Conservation (phyloP, 1,284 basidiomycete genomes). For the Bondarzewia mesenterica region DNA sequence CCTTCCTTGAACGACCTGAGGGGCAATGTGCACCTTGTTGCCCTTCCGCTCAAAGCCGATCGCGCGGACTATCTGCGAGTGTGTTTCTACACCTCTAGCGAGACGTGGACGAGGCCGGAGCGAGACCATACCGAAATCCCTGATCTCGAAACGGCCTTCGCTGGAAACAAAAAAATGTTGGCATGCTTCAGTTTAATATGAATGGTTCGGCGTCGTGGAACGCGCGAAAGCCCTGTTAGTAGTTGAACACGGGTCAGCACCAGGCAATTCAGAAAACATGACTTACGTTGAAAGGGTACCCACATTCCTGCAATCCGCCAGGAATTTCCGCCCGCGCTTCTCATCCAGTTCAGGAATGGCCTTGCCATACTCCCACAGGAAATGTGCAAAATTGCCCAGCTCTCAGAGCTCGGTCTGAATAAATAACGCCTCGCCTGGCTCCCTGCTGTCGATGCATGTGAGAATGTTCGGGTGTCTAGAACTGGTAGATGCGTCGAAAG, state of each 20-base stretch:
- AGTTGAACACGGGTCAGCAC: neutral
- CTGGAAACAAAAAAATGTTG: constrained; percentile 91
- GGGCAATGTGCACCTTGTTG: constrained; percentile 97
- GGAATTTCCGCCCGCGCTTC: constrained; percentile 93
- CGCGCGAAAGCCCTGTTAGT: constrained; percentile 71
- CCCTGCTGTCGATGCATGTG: constrained; percentile 94
- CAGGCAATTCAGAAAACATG: neutral
- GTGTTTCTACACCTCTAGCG: constrained; percentile 8
- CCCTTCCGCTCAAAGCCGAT: constrained; percentile 89
- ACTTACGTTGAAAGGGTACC: constrained; percentile 28
- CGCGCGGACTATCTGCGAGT: constrained; percentile 18
- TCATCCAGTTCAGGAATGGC: constrained; percentile 85
- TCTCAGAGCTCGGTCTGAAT: constrained; percentile 96
- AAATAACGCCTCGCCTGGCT: constrained; percentile 84
- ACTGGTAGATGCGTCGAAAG: constrained; percentile 18
- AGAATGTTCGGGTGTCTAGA: constrained; percentile 70
- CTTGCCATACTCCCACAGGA: constrained; percentile 90
- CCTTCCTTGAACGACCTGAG: constrained; percentile 87
- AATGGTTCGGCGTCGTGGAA: constrained; percentile 87
- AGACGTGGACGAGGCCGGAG: constrained; percentile 61
- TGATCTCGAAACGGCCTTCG: constrained; percentile 91
- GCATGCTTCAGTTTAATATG: constrained; percentile 98
- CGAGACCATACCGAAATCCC: constrained; percentile 97
- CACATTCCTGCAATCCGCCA: constrained; percentile 85
- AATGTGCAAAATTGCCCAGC: constrained; percentile 85